Percentiles rank a stretch among this genome's conserved stretches.
Evolutionary conservation across 2,329 filamentous ascomycete genomes (phyloP).

Genomic region (Ophiostoma sp.): DNA sequence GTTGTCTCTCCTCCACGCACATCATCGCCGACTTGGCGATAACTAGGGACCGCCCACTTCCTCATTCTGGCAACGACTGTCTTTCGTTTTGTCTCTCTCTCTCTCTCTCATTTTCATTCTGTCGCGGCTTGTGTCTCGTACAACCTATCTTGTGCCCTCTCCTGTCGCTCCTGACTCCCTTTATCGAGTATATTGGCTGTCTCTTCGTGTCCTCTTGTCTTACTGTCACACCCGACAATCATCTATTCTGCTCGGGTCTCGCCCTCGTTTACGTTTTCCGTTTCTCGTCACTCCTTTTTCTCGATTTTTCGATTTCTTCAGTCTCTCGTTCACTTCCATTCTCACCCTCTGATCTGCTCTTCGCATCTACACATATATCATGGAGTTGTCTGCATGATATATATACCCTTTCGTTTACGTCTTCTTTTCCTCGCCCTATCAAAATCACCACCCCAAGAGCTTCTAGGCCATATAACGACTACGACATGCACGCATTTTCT

Average conservation of each 20-base stretch:
- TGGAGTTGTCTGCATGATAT: background rate
- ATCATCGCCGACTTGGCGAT: constrained; percentile 4
- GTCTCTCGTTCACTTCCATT: background rate
- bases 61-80: background rate
- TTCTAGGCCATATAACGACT: background rate
- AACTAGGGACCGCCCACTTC: constrained; percentile 2
- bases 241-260: background rate
- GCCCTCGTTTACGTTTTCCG: background rate
- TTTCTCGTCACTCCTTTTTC: background rate
- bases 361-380: background rate
- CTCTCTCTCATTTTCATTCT: background rate
- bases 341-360: background rate
- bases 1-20: background rate
- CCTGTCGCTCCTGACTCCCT: background rate
- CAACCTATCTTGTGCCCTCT: background rate
- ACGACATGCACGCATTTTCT: constrained; percentile 2
- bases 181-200: background rate
- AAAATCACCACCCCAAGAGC: background rate
- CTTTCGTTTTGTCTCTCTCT: background rate
- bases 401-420: background rate
- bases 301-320: background rate
- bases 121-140: background rate
- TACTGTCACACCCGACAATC: background rate
- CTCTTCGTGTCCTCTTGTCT: background rate
- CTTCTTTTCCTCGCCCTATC: background rate